These are phyloP conservation scores for Acer yangbiense DNA, from an alignment of 345 rosid genomes.

Conservation along the genomic window DNA sequence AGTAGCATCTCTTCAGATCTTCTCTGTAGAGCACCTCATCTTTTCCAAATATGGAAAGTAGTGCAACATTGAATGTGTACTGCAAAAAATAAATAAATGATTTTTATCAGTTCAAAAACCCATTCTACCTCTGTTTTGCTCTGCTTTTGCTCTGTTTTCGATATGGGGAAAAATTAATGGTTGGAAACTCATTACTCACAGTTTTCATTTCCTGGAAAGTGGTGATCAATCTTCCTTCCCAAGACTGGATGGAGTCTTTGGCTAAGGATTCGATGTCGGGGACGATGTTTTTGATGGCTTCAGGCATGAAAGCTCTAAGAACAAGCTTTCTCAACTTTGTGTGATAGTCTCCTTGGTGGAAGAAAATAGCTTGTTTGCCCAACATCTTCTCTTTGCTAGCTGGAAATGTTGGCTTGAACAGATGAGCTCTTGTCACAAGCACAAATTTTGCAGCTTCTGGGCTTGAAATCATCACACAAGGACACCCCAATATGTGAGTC, in stretches of 20 bases:
- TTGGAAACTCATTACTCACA: constrained; percentile 35
- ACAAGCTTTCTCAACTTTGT: constrained; percentile 74
- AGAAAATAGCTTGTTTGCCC: constrained; percentile 82
- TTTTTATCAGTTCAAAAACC: neutral
- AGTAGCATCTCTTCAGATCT: constrained; percentile 83
- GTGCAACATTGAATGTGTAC: constrained; percentile 84
- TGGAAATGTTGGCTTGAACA: constrained; percentile 90
- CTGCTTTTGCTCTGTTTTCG: constrained; percentile 29
- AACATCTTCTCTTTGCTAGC: constrained; percentile 90
- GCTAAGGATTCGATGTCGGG: constrained; percentile 61
- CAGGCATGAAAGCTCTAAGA: constrained; percentile 76
- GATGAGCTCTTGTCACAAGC: constrained; percentile 60
- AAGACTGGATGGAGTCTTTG: constrained; percentile 34
- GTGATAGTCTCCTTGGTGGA: constrained; percentile 86
- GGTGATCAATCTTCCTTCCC: constrained; percentile 56
- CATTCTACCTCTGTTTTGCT: constrained; percentile 23
- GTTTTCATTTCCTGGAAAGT: constrained; percentile 87
- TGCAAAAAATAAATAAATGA: constrained; percentile 27
- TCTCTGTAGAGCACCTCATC: constrained; percentile 66
- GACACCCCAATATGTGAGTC: constrained; percentile 81
- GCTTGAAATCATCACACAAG: constrained; percentile 87
- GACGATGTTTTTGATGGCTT: constrained; percentile 51
- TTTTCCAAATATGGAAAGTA: constrained; percentile 78
- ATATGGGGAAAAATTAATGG: neutral
- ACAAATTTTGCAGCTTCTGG: constrained; percentile 85